Percentiles rank a stretch among this genome's conserved stretches.
Conservation (phyloP, 805 yeast species). For the Candida khao-thaluensis region DNA sequence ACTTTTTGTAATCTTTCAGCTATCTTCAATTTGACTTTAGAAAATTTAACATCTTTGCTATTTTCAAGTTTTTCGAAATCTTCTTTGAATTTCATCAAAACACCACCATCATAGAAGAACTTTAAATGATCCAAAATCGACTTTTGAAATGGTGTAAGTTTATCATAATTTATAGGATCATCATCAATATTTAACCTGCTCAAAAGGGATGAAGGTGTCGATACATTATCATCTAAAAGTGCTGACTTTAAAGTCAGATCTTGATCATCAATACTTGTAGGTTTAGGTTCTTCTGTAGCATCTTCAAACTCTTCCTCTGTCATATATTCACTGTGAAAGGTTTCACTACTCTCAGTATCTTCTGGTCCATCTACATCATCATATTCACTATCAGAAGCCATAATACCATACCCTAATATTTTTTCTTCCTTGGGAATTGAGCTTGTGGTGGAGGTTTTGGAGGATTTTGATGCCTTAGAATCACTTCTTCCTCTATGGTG, state of each 20-base stretch:
- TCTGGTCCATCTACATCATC: conserved; percentile 10
- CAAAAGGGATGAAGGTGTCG: conserved; percentile 7
- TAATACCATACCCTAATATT: conserved; percentile 9
- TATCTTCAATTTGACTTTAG: conserved; percentile 24
- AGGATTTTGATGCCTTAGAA: background rate
- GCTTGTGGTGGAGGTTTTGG: background rate
- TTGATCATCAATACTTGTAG: background rate
- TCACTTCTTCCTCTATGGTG: conserved; percentile 2
- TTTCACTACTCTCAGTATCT: conserved; percentile 3
- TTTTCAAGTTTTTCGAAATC: conserved; percentile 12
- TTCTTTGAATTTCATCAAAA: conserved; percentile 13
- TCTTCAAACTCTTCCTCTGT: conserved; percentile 1
- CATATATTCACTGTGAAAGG: background rate
- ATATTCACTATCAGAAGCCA: conserved; percentile 5
- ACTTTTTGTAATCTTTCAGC: conserved; percentile 36
- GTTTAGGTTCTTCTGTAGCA: conserved; percentile 1
- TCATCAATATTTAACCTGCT: conserved; percentile 10
- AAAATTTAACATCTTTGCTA: conserved; percentile 12
- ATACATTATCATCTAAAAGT: background rate
- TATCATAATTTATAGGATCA: conserved; percentile 6
- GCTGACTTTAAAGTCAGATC: background rate
- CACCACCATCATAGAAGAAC: conserved; percentile 14
- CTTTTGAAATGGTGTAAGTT: conserved; percentile 13
- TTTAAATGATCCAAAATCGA: conserved; percentile 27
- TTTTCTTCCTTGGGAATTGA: background rate